Conservation (phyloP, 345 rosid species). For the Rhodamnia rubescens region DNA sequence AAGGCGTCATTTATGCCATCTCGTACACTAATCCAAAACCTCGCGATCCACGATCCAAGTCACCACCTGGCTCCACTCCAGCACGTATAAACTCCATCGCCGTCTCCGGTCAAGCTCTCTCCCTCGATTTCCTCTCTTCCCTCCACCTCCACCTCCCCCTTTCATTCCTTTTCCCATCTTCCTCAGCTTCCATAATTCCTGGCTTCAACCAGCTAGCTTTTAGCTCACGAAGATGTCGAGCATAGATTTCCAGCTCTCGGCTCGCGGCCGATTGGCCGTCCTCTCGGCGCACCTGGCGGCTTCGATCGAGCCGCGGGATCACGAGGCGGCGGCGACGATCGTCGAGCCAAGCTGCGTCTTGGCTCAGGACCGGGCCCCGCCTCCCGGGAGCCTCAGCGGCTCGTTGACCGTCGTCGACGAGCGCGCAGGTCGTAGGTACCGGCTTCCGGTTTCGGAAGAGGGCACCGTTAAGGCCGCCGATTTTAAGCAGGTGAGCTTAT, state of each 20-base stretch:
- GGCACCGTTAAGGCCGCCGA: constrained; percentile 79
- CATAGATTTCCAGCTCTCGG: constrained; percentile 7
- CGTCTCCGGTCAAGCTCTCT: not conserved
- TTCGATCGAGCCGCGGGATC: not conserved
- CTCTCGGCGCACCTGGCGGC: constrained; percentile 50
- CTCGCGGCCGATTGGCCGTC: constrained; percentile 57
- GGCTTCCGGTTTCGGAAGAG: constrained; percentile 41
- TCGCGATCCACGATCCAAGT: not conserved
- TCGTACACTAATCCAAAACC: too few relatives aligned
- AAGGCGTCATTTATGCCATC: too few relatives aligned
- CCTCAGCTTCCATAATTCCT: not conserved
- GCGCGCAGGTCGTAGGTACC: constrained; percentile 56
- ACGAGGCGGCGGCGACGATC: constrained; percentile 24
- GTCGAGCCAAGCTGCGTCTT: constrained; percentile 44
- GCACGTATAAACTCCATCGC: not conserved
- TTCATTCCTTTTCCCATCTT: too few relatives aligned
- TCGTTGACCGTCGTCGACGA: constrained; percentile 60
- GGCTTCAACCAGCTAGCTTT: not conserved
- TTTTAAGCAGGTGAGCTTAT: constrained; percentile 54
- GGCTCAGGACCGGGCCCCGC: constrained; percentile 26
- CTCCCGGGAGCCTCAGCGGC: constrained; percentile 48
- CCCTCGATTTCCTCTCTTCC: too few relatives aligned
- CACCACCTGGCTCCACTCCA: not conserved
- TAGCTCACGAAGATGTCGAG: not conserved
- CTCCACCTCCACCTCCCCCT: too few relatives aligned